Evolutionary conservation across 2,329 filamentous ascomycete genomes (phyloP).

Genomic region (Fusarium kyushuense): DNA sequence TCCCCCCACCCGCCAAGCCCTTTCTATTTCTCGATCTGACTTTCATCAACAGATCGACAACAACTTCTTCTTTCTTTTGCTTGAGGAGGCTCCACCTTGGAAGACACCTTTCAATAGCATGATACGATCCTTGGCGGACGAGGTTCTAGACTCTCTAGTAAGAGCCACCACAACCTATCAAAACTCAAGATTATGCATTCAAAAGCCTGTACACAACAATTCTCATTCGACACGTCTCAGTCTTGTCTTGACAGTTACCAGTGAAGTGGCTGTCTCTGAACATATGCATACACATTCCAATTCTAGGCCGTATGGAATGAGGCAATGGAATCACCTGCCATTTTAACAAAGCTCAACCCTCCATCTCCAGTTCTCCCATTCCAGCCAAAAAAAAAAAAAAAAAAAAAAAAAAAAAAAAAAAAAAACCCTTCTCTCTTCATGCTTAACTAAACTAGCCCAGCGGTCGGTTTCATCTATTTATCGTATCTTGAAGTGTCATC

Average conservation of each 20-base stretch:
- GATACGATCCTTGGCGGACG: conserved; percentile 5
- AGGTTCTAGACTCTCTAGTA: conserved; percentile 16
- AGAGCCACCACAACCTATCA: conserved; percentile 6
- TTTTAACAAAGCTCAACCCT: conserved; percentile 6
- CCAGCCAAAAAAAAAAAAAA: conserved; percentile 5
- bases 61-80: conserved; percentile 11
- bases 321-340: neutral
- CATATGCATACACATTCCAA: conserved; percentile 8
- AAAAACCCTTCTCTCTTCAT: neutral
- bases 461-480: conserved; percentile 21
- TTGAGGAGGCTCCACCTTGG: conserved; percentile 15
- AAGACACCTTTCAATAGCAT: conserved; percentile 16
- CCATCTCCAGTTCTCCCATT: conserved; percentile 20
- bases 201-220: neutral
- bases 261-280: neutral
- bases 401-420: neutral
- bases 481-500: neutral
- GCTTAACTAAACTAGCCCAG: neutral
- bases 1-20: conserved; percentile 25
- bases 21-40: conserved; percentile 35
- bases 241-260: neutral
- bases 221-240: neutral
- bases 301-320: conserved; percentile 15
- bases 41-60: conserved; percentile 37
- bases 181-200: neutral